Conservation (phyloP, 805 yeast species). For the Candida easanensis region DNA sequence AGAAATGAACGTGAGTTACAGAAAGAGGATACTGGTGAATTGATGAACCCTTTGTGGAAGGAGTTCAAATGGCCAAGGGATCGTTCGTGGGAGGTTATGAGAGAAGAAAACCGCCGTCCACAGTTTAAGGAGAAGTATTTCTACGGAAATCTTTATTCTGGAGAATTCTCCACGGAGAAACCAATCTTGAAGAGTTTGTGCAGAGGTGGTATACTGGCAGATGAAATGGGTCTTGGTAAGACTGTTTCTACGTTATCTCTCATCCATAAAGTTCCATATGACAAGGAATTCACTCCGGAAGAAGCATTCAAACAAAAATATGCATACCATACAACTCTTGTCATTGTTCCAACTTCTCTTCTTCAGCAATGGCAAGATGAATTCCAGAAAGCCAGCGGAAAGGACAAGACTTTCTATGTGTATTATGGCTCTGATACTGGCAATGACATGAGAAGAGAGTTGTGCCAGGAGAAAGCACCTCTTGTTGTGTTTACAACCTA, state of each 20-base stretch:
- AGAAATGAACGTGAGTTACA: conserved; percentile 62
- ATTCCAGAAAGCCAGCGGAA: conserved; percentile 54
- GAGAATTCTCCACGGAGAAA: conserved; percentile 66
- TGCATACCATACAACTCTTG: conserved; percentile 70
- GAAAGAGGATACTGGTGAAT: conserved; percentile 42
- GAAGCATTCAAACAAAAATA: conserved; percentile 33
- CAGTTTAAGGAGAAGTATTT: conserved; percentile 36
- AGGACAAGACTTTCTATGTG: conserved; percentile 46
- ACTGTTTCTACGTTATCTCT: conserved; percentile 81
- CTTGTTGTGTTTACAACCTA: conserved; percentile 78
- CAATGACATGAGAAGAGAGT: conserved; percentile 40
- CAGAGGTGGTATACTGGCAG: conserved; percentile 88
- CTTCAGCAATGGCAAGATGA: conserved; percentile 91
- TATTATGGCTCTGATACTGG: conserved; percentile 73
- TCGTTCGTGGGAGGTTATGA: conserved; percentile 35
- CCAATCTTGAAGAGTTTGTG: conserved; percentile 62
- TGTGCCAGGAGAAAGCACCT: conserved; percentile 53
- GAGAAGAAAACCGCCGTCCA: conserved; percentile 19
- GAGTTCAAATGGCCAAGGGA: conserved; percentile 71
- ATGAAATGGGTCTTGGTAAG: conserved; percentile 96
- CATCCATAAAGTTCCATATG: conserved; percentile 62
- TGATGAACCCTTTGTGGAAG: conserved; percentile 85
- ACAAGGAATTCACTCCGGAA: conserved; percentile 27
- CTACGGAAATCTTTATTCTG: conserved; percentile 76
- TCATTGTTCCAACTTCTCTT: conserved; percentile 88